Conservation (phyloP, 345 rosid genomes). For the Combretum micranthum region DNA sequence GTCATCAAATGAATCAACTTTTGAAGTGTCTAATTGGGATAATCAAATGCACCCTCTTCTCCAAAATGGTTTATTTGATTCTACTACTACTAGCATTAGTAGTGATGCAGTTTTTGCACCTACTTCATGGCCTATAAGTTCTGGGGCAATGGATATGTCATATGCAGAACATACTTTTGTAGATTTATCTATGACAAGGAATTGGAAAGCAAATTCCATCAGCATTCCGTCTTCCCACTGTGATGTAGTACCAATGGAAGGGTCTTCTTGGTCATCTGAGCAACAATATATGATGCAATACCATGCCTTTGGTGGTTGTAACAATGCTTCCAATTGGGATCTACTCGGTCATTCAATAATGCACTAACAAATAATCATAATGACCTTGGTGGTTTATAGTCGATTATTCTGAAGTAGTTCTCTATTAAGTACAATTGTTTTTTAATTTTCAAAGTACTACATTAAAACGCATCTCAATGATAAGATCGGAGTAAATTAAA, state of each 20-base stretch:
- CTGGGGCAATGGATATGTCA: conserved; percentile 4
- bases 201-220: not conserved
- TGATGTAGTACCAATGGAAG: not conserved
- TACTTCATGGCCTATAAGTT: conserved; percentile 5
- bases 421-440: too few relatives aligned
- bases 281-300: not conserved
- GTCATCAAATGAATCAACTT: not conserved
- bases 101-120: not conserved
- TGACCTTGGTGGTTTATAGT: too few relatives aligned
- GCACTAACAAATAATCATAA: too few relatives aligned
- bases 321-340: too few relatives aligned
- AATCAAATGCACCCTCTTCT: conserved; percentile 7
- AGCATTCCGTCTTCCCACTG: not conserved
- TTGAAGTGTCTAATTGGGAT: conserved; percentile 7
- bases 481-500: too few relatives aligned
- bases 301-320: too few relatives aligned
- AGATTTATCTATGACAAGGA: not conserved
- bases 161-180: not conserved
- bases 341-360: too few relatives aligned
- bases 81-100: not conserved
- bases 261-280: conserved; percentile 8
- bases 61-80: conserved; percentile 3
- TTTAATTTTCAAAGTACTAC: too few relatives aligned
- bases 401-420: too few relatives aligned
- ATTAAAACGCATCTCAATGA: too few relatives aligned